These are phyloP conservation scores for Pichia sp. DNA, from an alignment of 1,139 yeast species.

Conservation along the genomic window DNA sequence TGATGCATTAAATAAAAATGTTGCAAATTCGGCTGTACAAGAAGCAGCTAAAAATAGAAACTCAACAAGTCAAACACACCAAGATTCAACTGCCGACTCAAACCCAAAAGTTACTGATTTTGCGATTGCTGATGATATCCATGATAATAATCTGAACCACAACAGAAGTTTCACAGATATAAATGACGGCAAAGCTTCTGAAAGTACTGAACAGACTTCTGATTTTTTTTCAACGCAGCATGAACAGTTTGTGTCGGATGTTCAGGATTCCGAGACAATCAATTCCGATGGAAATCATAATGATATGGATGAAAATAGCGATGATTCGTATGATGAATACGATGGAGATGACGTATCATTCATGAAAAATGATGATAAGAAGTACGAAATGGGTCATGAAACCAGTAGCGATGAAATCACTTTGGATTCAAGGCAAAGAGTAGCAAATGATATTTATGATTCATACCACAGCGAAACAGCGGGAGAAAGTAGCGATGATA, in stretches of 20 bases:
- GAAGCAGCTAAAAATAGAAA: too few relatives aligned
- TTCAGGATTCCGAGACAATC: slow-evolving; percentile 9
- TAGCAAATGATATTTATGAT: not conserved
- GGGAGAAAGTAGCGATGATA: not conserved
- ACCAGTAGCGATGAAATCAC: not conserved
- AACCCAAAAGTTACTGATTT: too few relatives aligned
- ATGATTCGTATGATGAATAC: slow-evolving; percentile 1
- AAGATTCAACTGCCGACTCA: too few relatives aligned
- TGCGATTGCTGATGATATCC: too few relatives aligned
- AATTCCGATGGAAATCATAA: slow-evolving; percentile 3
- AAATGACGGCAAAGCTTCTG: not conserved
- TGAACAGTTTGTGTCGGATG: slow-evolving; percentile 9
- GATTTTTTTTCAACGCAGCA: slow-evolving; percentile 2
- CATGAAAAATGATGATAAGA: slow-evolving; percentile 16
- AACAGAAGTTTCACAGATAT: too few relatives aligned
- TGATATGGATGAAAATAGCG: slow-evolving; percentile 3
- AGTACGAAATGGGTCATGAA: slow-evolving; percentile 10
- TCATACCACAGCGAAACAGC: not conserved
- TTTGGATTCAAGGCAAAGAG: not conserved
- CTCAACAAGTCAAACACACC: too few relatives aligned
- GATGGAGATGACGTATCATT: slow-evolving; percentile 18
- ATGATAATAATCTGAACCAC: too few relatives aligned
- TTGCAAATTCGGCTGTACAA: too few relatives aligned
- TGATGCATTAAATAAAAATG: too few relatives aligned
- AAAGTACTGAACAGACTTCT: not conserved